Base-by-base conservation (phyloP, 2,329 filamentous ascomycete species). In the Fusarium gaditjirri region DNA sequence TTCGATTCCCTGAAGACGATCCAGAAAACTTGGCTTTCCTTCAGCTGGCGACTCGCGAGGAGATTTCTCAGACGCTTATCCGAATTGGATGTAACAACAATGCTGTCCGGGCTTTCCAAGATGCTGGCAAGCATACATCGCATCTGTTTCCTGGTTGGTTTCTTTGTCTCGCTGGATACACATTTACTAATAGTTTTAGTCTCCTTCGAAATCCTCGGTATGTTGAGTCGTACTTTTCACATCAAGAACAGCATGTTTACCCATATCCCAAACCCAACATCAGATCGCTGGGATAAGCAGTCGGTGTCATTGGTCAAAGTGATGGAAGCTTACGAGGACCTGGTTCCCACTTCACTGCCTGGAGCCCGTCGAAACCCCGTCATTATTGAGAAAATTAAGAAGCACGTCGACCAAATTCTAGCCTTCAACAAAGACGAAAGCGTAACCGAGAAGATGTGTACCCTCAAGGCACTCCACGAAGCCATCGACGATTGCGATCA, bases 161-260 rank as follows among this genome's bases (percentile, higher is more conserved):
- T 23, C 4, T 29, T 9, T 10, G 4, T 8, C 8, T 17, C 6
- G 2, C 6, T 17, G 10, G 6, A 59, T 3, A n/a, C 6, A 8
- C 19, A 16, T 25, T 9, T 17, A 10, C 70, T 78, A 54, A 79
- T 65, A 6, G 17, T 9, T 23, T 13, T 49, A 88, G 87, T 90
- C 2, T 83, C 86, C 0, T 90, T 90, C 55, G 88, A 90, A 73
- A 82, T 90, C 1, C 76, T 89, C 5, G 88, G 87, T n/a, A 90
- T 90, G 88, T 78, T 90, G 2, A 83, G 84, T 47, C 82, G 83
- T 31, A 84, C 83, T 1, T 80, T 89, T 27, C 86, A 88, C 57
- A 84, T 88, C 27, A 80, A 81, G 10, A 78, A 85, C 49, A 88
- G 82, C 53, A 82, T 81, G 62, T 90, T 86, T 68, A 86, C 86